Base-by-base conservation (phyloP, 768 basidiomycete genomes). In the Panaeolus papilionaceus region DNA sequence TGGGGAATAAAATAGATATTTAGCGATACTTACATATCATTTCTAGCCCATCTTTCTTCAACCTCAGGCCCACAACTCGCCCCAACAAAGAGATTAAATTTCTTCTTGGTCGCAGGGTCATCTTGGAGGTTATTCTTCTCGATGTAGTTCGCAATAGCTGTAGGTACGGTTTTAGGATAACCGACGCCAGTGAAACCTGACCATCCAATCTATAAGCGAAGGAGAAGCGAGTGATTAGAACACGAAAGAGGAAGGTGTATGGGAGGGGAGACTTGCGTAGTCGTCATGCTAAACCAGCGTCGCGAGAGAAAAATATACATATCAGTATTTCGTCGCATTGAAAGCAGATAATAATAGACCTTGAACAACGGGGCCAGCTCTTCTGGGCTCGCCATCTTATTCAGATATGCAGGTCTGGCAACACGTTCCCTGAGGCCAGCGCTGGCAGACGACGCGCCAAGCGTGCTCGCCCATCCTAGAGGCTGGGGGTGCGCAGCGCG, bases 111-210 rank as follows among this genome's bases (percentile, higher is more conserved):
- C 2, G 66, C 67, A 11, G 81, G 81, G 66, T 81, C 71, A 5
- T 75, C 80, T 76, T 85, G 83, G 39, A 84, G 78, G 70, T 81
- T 82, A 72, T 82, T 82, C 5, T 74, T 49, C 68, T 83, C 81
- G 61, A 81, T 71, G 67, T 84, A 75, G 68, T 84, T 79, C 26
- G 84, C 84, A 42, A 85, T 84, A 23, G 83, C 83, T 0, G 82
- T 79, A 18, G 83, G 84, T 28, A 82, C 78, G 3, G 73, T 74
- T 68, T 85, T 84, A 28, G 84, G 84, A 69, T 85, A 85, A 14
- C 84, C 84, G 10, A 85, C 84, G 26, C 84, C 84, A 23, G 83
- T 85, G 70, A 84, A 85, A 4, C 83, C 84, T 44, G 82, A 83
- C 81, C 82, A 85, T 39, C 83, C 84, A 68, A 85, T 84, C 83